These are phyloP conservation scores for Tricholoma furcatifolium DNA, from an alignment of 768 basidiomycete genomes.

Conservation along the genomic window DNA sequence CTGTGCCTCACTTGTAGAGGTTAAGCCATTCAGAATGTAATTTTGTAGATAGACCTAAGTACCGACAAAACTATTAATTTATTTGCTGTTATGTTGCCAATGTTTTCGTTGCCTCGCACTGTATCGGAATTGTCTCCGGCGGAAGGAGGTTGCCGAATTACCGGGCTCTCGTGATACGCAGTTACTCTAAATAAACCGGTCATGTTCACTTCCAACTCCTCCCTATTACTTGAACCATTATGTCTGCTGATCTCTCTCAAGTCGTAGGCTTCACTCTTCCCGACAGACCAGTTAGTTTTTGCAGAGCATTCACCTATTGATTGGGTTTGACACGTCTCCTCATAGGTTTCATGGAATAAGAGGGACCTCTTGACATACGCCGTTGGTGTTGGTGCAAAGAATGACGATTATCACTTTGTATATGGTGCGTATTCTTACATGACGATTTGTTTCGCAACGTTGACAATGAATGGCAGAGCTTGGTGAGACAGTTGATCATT, in stretches of 20 bases:
- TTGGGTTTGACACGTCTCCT: neutral
- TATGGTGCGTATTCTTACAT: constrained; percentile 52
- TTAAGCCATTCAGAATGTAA: no score
- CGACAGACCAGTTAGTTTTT: constrained; percentile 29
- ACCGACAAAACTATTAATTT: no score
- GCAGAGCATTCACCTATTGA: neutral
- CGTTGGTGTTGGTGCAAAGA: constrained; percentile 79
- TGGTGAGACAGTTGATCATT: constrained; percentile 32
- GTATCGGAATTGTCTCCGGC: no score
- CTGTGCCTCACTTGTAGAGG: no score
- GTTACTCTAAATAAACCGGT: no score
- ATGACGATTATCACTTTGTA: constrained; percentile 63
- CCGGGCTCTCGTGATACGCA: no score
- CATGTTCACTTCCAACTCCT: no score
- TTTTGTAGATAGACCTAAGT: no score
- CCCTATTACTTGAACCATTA: constrained; percentile 18
- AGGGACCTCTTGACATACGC: constrained; percentile 81
- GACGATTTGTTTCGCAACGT: neutral
- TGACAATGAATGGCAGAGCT: constrained; percentile 41
- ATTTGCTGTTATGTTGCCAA: no score
- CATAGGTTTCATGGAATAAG: constrained; percentile 80
- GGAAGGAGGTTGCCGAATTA: no score
- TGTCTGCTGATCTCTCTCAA: constrained; percentile 61
- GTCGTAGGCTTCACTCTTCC: constrained; percentile 55
- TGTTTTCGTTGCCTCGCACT: no score